Evolutionary conservation across 2,329 filamentous ascomycete genomes (phyloP), one percentile per base, ranked within the genome.

Genomic region (Bipolaris victoriae): DNA sequence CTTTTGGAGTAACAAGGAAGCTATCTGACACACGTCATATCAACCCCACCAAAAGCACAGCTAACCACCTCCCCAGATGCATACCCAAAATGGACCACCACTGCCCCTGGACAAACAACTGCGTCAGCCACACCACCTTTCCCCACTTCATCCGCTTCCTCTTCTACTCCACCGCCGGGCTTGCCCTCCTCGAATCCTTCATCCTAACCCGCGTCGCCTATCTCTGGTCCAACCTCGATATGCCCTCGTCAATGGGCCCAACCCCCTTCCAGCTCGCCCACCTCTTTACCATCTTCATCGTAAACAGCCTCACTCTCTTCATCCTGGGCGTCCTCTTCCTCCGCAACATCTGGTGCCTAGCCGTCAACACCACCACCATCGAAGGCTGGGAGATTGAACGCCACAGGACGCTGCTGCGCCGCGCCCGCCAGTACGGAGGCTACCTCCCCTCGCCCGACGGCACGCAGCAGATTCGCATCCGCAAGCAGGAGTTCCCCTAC

Each of bases 41-140:
- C 20, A 26, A n/a, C 3, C 3, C 15, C 13, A 11, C 6, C 10
- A 37, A 44, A 2, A 29, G 1, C 9, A 37, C 10, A 52, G 40
- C 39, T 53, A 55, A 49, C 56, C 18, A 39, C 5, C 31, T 3
- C 2, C 13, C 6, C 51, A 86, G 84, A 66, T 92, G 90, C 75
- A 85, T 92, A 47, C 88, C 89, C 36, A 89, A 87, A 77, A 93
- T 93, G 90, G 90, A 93, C 78, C 90, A 92, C 77, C 90, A 96
- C 78, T 95, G 91, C 71, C 90, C 91, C 2, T 95, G 91, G 91
- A 94, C 90, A 3, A 81, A 79, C 59, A 94, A 93, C 77, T 96
- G 91, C 79, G 90, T 95, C 51, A 92, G 90, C 11, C 85, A 92
- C 75, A 88, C 87, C 58, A 93, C 90, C 1, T 90, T 92, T 68